Conservation (phyloP, 805 yeast genomes). For the Wickerhamiella sergipiensis region DNA sequence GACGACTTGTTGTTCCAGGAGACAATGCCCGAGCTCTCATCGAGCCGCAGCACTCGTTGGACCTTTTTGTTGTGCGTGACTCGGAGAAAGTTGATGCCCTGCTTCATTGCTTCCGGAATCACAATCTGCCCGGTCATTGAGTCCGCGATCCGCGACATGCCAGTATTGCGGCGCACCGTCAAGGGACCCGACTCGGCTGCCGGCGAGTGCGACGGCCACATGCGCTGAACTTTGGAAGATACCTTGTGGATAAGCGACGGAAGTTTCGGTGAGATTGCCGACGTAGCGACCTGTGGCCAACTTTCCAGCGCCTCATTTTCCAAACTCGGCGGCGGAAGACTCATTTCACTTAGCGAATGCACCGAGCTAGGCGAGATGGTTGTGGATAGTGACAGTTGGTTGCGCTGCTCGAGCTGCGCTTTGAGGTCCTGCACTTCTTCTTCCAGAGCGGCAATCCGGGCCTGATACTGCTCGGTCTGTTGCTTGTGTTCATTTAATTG, state of each 20-base stretch:
- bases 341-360: not conserved
- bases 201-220: not conserved
- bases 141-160: constrained; percentile 8
- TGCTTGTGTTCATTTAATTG: not conserved
- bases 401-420: not conserved
- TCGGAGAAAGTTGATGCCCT: constrained; percentile 50
- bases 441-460: not conserved
- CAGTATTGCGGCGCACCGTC: constrained; percentile 17
- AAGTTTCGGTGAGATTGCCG: not conserved
- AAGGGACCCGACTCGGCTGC: constrained; percentile 11
- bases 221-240: constrained; percentile 1
- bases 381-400: not conserved
- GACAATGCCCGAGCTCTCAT: constrained; percentile 40
- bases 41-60: constrained; percentile 42
- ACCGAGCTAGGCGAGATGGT: not conserved
- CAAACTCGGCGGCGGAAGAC: not conserved
- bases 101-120: constrained; percentile 12
- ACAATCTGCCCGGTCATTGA: constrained; percentile 2
- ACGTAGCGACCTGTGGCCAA: not conserved
- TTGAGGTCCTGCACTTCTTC: not conserved
- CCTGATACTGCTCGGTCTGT: not conserved
- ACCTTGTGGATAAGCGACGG: not conserved
- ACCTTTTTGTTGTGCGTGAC: constrained; percentile 59
- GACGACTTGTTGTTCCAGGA: constrained; percentile 44
- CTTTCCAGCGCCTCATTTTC: not conserved